Conservation (phyloP, 2,329 filamentous ascomycete genomes). For the Venturia effusa region DNA sequence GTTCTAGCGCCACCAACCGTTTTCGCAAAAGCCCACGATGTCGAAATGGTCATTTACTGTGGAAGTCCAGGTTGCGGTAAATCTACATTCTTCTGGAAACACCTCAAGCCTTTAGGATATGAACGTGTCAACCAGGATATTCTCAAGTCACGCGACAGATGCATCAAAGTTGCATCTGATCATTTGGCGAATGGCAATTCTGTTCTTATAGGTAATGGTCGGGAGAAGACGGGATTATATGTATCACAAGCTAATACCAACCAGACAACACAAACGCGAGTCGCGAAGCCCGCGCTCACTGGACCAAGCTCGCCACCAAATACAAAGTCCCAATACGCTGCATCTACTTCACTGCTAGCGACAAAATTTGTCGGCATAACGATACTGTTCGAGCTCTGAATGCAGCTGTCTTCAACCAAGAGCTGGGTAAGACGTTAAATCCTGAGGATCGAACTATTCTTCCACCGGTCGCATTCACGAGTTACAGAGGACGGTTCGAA, state of each 20-base stretch:
- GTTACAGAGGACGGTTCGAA: constrained; percentile 62
- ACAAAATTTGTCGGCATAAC: constrained; percentile 71
- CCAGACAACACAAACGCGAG: constrained; percentile 90
- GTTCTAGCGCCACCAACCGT: constrained; percentile 15
- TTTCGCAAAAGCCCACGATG: constrained; percentile 49
- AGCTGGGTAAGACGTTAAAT: constrained; percentile 45
- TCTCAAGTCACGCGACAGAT: constrained; percentile 62
- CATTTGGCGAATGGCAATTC: constrained; percentile 34
- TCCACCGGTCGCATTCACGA: constrained; percentile 69
- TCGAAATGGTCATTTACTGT: constrained; percentile 75
- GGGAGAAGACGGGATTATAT: background rate
- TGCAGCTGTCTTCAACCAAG: constrained; percentile 15
- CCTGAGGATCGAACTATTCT: constrained; percentile 67
- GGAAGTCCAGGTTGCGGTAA: constrained; percentile 87
- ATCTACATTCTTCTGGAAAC: constrained; percentile 76
- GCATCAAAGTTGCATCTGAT: constrained; percentile 60
- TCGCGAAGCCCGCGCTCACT: constrained; percentile 61
- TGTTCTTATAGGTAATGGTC: constrained; percentile 3
- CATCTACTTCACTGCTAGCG: constrained; percentile 67
- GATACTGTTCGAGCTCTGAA: constrained; percentile 67
- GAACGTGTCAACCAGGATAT: constrained; percentile 82
- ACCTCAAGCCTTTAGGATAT: constrained; percentile 69
- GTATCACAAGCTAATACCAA: constrained; percentile 6
- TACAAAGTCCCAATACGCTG: constrained; percentile 68
- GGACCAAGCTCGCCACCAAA: constrained; percentile 64